phyloP scores from a whole-genome alignment of 2,329 filamentous ascomycete species.

The Hypoxylon sp. region DNA sequence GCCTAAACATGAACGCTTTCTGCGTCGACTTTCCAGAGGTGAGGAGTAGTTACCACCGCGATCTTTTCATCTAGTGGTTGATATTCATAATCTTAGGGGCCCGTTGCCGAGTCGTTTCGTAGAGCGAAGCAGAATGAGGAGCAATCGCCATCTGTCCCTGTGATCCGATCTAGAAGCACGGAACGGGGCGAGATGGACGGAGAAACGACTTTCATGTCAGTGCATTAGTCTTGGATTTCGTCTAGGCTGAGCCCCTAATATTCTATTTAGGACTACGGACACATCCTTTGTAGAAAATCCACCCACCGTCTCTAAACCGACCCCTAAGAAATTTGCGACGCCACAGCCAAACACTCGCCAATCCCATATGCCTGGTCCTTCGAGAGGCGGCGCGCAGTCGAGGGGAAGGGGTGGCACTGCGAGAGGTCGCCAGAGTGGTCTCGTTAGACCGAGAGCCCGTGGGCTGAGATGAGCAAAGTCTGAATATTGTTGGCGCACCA shows the following conservation, averaged over 20 bases:
- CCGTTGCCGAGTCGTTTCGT: slow-evolving; percentile 84
- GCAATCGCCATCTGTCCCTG: slow-evolving; percentile 49
- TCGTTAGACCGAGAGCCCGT: slow-evolving; percentile 60
- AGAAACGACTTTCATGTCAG: slow-evolving; percentile 88
- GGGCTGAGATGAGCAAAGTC: slow-evolving; percentile 56
- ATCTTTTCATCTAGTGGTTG: slow-evolving; percentile 19
- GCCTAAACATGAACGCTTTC: slow-evolving; percentile 98
- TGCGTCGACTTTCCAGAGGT: slow-evolving; percentile 98
- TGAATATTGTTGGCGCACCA: background rate
- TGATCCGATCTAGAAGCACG: slow-evolving; percentile 46
- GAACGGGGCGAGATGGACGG: slow-evolving; percentile 58
- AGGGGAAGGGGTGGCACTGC: slow-evolving; percentile 53
- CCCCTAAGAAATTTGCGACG: slow-evolving; percentile 58
- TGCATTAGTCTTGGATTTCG: slow-evolving; percentile 35
- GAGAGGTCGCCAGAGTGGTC: slow-evolving; percentile 59
- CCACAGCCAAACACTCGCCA: slow-evolving; percentile 54
- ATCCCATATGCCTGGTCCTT: slow-evolving; percentile 61
- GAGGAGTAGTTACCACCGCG: slow-evolving; percentile 26
- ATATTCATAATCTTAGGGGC: slow-evolving; percentile 66
- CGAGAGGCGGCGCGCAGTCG: slow-evolving; percentile 54
- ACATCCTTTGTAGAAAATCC: slow-evolving; percentile 93
- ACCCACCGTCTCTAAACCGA: slow-evolving; percentile 63
- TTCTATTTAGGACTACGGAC: slow-evolving; percentile 78
- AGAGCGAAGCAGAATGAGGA: slow-evolving; percentile 70
- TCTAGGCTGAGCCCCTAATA: slow-evolving; percentile 41